Evolutionary conservation across 306 rosid species (phyloP), one percentile per base, ranked within the genome.

Genomic region (Glycine latifolia): DNA sequence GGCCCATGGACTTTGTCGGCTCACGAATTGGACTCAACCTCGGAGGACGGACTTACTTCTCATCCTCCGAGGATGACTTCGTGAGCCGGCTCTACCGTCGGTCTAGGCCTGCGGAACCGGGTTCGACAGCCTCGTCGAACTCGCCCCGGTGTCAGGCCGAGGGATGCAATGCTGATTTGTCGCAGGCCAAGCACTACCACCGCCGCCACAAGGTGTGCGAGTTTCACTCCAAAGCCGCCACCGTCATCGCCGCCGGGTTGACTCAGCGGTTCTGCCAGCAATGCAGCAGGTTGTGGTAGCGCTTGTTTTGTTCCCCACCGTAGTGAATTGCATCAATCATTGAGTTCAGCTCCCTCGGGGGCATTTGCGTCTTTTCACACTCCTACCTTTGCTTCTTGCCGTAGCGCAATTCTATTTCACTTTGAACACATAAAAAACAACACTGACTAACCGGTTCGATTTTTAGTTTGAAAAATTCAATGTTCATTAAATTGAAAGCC

Each of bases 251-350:
- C 55, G 93, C 94, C 88, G 99, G 99, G 67, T 79, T 95, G 89
- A 95, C 99, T 85, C 99, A 95, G 93, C 94, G 99, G 69, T 95
- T 95, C 89, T 95, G 99, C 90, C 99, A 95, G 79, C 99, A 95
- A 88, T 95, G 99, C 78, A 95, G 99, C 99, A 95, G 99, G 99
- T 95, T 81, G 75, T 72, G 2, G 33, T 66, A 10, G 46, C 14
- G 49, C 54, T 63, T 0, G 12, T 16, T 26, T 8, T 61, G 8
- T 5, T 48, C 15, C 15, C 10, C 31, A 55, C 31, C 78, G 71
- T 37, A 48, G 71, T 26, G 71, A 65, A 37, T 37, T 14, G 4
- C 71, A 37, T 39, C 85, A 91, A 89, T 83, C 79, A 90, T 87
- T 90, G 86, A 77, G 47, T 46, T 37, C 1, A 5, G 0, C 46